phyloP scores from a whole-genome alignment of 192 early-diverging fungal species.

The Backusella tarrabulga region DNA sequence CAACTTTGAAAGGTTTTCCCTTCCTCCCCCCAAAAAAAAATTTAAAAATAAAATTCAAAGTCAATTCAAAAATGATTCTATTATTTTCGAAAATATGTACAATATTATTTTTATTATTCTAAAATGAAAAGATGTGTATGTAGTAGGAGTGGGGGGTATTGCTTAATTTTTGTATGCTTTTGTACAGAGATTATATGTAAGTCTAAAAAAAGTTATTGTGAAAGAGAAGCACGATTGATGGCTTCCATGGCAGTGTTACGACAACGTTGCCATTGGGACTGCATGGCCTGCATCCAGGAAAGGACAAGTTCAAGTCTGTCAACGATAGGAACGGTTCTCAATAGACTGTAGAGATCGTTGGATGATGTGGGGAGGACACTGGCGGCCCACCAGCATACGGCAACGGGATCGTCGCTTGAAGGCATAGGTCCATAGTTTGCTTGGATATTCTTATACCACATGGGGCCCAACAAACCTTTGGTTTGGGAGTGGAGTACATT shows the following conservation, averaged over 20 bases:
- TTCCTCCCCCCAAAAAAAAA: not conserved
- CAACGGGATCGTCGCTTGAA: not conserved
- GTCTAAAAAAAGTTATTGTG: not conserved
- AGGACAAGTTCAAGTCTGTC: slow-evolving; percentile 15
- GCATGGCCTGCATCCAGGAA: not conserved
- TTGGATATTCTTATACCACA: slow-evolving; percentile 16
- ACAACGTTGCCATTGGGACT: slow-evolving; percentile 9
- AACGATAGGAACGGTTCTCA: not conserved
- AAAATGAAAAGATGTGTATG: not conserved
- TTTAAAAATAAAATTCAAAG: not conserved
- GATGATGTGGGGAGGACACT: not conserved
- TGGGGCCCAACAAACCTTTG: slow-evolving; percentile 1
- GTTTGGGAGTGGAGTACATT: not conserved
- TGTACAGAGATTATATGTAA: not conserved
- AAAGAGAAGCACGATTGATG: not conserved
- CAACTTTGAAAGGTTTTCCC: not conserved
- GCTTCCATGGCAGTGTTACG: slow-evolving; percentile 3
- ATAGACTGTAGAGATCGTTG: not conserved
- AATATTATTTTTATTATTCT: not conserved
- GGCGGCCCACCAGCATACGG: slow-evolving; percentile 13
- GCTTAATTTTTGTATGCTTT: not conserved
- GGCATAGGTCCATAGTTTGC: slow-evolving; percentile 7
- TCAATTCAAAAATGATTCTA: not conserved
- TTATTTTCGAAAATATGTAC: not conserved
- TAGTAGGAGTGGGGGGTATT: not conserved